Evolutionary conservation across 2,329 filamentous ascomycete genomes (phyloP).

Genomic region (Didymella pinodella): DNA sequence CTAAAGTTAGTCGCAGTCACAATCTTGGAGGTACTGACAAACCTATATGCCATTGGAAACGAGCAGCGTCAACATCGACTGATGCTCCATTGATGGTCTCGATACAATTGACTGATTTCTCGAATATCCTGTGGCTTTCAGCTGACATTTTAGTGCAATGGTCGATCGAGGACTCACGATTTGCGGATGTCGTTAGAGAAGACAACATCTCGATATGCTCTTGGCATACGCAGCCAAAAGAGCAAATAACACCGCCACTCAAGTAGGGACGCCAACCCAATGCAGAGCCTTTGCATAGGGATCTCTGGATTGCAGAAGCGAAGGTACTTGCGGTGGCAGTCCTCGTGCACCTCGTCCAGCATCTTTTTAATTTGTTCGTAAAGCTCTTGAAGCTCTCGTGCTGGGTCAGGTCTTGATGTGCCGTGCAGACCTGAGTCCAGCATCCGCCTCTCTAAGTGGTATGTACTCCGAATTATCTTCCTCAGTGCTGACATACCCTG

Average conservation of each 20-base stretch:
- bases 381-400: conserved; percentile 43
- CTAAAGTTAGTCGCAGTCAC: conserved; percentile 17
- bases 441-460: conserved; percentile 48
- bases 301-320: conserved; percentile 43
- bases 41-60: conserved; percentile 52
- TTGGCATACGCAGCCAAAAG: conserved; percentile 52
- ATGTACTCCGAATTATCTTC: conserved; percentile 48
- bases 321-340: conserved; percentile 45
- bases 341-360: conserved; percentile 47
- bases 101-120: conserved; percentile 50
- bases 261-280: conserved; percentile 44
- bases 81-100: conserved; percentile 48
- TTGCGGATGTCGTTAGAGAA: conserved; percentile 47
- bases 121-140: conserved; percentile 44
- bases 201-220: conserved; percentile 48
- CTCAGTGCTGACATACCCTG: conserved; percentile 47
- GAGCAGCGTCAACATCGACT: conserved; percentile 46
- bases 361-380: conserved; percentile 49
- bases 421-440: conserved; percentile 46
- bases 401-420: conserved; percentile 45
- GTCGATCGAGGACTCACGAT: conserved; percentile 35
- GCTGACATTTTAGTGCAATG: neutral
- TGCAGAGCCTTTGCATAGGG: conserved; percentile 42
- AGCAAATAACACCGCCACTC: conserved; percentile 51
- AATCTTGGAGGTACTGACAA: neutral